phyloP scores from a whole-genome alignment of 805 yeast species.

The Naumovozyma baii region DNA sequence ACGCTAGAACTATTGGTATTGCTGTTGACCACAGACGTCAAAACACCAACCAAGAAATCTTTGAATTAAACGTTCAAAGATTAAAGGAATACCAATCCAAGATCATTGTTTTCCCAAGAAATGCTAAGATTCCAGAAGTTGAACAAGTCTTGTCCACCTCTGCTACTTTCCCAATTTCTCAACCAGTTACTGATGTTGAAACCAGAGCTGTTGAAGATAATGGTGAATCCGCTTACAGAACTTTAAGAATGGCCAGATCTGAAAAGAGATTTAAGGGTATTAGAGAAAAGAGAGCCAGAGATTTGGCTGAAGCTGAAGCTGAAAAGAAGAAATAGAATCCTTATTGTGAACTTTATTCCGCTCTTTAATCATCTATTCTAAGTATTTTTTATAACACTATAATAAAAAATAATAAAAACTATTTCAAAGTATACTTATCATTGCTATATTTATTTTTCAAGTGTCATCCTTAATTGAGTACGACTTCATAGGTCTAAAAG shows the following conservation, averaged over 20 bases:
- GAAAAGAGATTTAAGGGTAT: slow-evolving; percentile 86
- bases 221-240: slow-evolving; percentile 76
- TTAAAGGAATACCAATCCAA: slow-evolving; percentile 90
- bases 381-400: background rate
- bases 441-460: too few relatives aligned
- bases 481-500: too few relatives aligned
- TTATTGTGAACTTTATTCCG: slow-evolving; percentile 1
- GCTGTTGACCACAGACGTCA: slow-evolving; percentile 99
- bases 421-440: background rate
- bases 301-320: slow-evolving; percentile 97
- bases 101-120: slow-evolving; percentile 88
- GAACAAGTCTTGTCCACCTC: slow-evolving; percentile 63
- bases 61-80: slow-evolving; percentile 88
- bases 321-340: slow-evolving; percentile 76
- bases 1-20: slow-evolving; percentile 96
- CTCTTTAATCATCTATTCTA: background rate
- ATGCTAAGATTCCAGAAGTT: slow-evolving; percentile 62
- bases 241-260: slow-evolving; percentile 89
- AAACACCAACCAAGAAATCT: slow-evolving; percentile 92
- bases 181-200: slow-evolving; percentile 56
- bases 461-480: too few relatives aligned
- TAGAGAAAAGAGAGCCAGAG: slow-evolving; percentile 94
- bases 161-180: slow-evolving; percentile 82
- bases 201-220: slow-evolving; percentile 80
- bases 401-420: background rate